Base-by-base conservation (phyloP, 2,329 filamentous ascomycete genomes). In the Rhynchosporium graminicola region DNA sequence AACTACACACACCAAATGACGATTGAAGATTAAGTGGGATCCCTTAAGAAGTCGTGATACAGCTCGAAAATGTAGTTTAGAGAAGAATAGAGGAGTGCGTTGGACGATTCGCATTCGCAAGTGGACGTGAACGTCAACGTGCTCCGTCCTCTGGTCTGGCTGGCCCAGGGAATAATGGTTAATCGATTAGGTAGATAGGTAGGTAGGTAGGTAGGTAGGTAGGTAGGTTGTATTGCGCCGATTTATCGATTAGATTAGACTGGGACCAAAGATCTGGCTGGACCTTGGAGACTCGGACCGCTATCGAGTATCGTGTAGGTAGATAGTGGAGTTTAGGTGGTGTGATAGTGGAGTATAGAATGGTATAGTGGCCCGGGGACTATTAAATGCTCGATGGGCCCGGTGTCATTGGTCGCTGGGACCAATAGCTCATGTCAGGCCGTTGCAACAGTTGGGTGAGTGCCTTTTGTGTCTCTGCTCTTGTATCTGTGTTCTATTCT, bases 381-480 rank as follows among this genome's bases (percentile, higher is more conserved):
- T 15, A 51, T 13, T 38, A 38, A 40, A 52, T 31, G 28, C 20
- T 33, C 31, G 12, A n/a, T 8, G 4, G 33, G 15, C n/a, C n/a
- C 31, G 13, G n/a, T 13, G 8, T 52, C 31, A 52, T 52, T 52
- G 33, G 50, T 52, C 50, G 50, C 50, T 52, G 8, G 26, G n/a
- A 33, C 50, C 50, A 40, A 38, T 38, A 52, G 33, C 50, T 52
- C 50, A 38, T 52, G 31, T 51, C 48, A 51, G 31, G 29, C 48
- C 15, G 48, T 13, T 51, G 10, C 4, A 4, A 10, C 13, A 12
- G 40, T n/a, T 43, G 40, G 40, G 15, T 38, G 45, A 12, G 20
- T 29, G 20, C 9, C 31, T 36, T 52, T 2, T 40, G 31, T 38
- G 12, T 10, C 12, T 7, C 20, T 20, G 20, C 50, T 52, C 33